These are phyloP conservation scores for Saccharomyces hybrid DNA, from an alignment of 1,139 yeast genomes.

Conservation along the genomic window DNA sequence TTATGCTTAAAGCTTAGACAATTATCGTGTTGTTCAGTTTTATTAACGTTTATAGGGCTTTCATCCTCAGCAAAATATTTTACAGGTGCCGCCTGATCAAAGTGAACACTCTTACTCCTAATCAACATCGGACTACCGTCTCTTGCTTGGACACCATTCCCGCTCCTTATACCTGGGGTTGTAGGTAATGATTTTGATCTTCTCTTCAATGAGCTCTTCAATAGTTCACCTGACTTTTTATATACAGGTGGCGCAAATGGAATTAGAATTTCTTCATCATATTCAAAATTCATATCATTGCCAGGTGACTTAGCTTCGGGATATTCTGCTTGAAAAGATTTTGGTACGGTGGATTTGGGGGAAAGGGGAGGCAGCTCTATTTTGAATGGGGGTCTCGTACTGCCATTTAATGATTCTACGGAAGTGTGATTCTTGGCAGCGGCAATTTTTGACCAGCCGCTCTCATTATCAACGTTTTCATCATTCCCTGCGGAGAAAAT, in stretches of 20 bases:
- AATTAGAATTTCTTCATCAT: conserved; percentile 10
- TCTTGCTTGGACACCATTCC: conserved; percentile 1
- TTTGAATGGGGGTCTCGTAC: not conserved
- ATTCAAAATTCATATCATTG: not conserved
- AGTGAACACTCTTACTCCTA: conserved; percentile 30
- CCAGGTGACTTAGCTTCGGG: not conserved
- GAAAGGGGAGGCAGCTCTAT: not conserved
- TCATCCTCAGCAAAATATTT: conserved; percentile 28
- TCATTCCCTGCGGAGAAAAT: conserved; percentile 1
- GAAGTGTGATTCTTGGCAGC: not conserved
- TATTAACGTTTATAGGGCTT: conserved; percentile 26
- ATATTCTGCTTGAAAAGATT: not conserved
- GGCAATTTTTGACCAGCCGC: conserved; percentile 3
- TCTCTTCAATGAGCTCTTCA: conserved; percentile 23
- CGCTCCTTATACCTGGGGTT: conserved; percentile 15
- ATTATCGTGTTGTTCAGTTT: conserved; percentile 15
- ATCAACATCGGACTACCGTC: conserved; percentile 8
- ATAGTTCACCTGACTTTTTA: conserved; percentile 28
- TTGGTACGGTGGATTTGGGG: not conserved
- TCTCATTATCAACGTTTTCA: conserved; percentile 1
- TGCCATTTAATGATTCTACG: conserved; percentile 26
- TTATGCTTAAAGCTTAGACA: conserved; percentile 15
- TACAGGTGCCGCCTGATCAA: conserved; percentile 27
- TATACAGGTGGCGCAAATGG: conserved; percentile 22
- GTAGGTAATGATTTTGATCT: conserved; percentile 30